Base-by-base conservation (phyloP, 192 early-diverging fungal genomes). In the Backusella circina region DNA sequence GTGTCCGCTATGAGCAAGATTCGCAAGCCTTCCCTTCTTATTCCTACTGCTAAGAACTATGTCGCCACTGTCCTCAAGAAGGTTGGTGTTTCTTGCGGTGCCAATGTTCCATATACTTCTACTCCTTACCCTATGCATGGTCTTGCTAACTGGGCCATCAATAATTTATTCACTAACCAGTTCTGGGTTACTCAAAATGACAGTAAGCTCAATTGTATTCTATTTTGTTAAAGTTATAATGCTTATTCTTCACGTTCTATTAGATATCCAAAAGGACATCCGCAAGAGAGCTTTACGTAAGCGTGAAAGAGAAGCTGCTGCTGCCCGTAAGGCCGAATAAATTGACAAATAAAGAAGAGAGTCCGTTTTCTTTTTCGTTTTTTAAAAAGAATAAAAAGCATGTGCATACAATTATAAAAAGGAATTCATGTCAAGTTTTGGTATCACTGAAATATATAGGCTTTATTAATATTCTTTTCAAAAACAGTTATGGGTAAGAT, bases 1-100 rank as follows among this genome's bases (percentile, higher is more conserved):
- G 89, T 91, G 67, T 94, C 98, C 12, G 88, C 89, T 65, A 98
- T 99, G 98, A 92, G 91, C 72, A 98, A 98, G 86, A 96, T 98
- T 67, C 82, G 94, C 54, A 88, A 86, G 73, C 84, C 96, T n/a
- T 87, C 82, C n/a, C 89, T 90, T 66, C 68, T 94, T 51, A 91
- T 96, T 32, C 97, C 97, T 8, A 82, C 90, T 74, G 88, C 96
- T 28, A 90, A 90, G 73, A 85, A 87, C 23, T 99, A 95, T 84
- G 96, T 97, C 47, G 75, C 83, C 26, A 71, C 80, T 15, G 94
- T 93, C 68, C 81, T 99, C 38, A 71, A 75, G 9, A 88, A 91
- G 79, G 85, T 95, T 69, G 93, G 93, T 68, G 79, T 92, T 28
- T 75, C 86, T 70, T 89, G 89, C 15, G 93, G 91, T 26, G 82